phyloP scores from a whole-genome alignment of 2,329 filamentous ascomycete genomes.

The Didymella pinodella region DNA sequence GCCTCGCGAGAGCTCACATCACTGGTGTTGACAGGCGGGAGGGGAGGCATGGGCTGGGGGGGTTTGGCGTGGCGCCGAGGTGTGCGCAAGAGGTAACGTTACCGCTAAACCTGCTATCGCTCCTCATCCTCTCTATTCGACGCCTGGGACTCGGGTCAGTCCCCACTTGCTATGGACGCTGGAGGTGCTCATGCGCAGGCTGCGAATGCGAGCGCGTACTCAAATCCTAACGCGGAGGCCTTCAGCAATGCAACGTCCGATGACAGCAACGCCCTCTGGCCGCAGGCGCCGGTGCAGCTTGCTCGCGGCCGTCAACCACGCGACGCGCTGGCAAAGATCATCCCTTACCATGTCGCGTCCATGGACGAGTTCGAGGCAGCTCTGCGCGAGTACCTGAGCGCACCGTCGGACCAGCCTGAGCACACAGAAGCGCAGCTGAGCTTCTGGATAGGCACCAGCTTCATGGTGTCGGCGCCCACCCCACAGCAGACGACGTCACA shows the following conservation, averaged over 20 bases:
- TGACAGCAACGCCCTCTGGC: conserved; percentile 31
- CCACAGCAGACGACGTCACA: conserved; percentile 2
- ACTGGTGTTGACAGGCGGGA: conserved; percentile 16
- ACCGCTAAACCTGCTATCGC: conserved; percentile 14
- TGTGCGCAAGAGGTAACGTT: conserved; percentile 5
- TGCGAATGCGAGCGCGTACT: conserved; percentile 10
- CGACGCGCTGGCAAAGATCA: conserved; percentile 46
- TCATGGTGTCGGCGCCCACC: conserved; percentile 38
- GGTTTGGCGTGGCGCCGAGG: background rate
- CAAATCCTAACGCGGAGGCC: conserved; percentile 1
- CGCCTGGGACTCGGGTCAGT: conserved; percentile 23
- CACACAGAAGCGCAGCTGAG: conserved; percentile 51
- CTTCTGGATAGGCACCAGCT: conserved; percentile 50
- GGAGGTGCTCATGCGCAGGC: conserved; percentile 25
- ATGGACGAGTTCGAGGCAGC: conserved; percentile 49
- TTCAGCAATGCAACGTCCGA: conserved; percentile 21
- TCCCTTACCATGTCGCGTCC: conserved; percentile 42
- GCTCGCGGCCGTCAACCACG: conserved; percentile 50
- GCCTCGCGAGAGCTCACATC: conserved; percentile 4
- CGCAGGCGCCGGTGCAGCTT: conserved; percentile 37
- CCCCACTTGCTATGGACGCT: conserved; percentile 36
- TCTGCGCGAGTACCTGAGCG: conserved; percentile 46
- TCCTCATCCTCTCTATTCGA: conserved; percentile 22
- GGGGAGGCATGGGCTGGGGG: background rate
- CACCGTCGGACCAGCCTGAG: conserved; percentile 46